Percentiles rank a stretch among this genome's conserved stretches.
Conservation (phyloP, 805 yeast genomes). For the Ogataea ramenticola region DNA sequence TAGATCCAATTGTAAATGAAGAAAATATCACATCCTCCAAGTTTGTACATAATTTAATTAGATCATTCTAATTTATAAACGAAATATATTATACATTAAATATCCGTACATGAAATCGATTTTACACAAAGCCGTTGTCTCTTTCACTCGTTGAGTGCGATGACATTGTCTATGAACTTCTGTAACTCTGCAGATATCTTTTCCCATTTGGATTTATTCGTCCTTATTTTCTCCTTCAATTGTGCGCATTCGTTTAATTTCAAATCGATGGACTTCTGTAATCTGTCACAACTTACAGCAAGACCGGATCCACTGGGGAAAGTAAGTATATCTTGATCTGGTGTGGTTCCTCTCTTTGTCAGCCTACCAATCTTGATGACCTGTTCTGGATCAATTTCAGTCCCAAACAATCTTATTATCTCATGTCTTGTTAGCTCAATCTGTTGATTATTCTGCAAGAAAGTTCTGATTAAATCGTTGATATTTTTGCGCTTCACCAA, state of each 20-base stretch:
- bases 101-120: too few species aligned
- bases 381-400: slow-evolving; percentile 15
- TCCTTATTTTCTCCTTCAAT: slow-evolving; percentile 11
- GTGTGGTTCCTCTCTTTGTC: slow-evolving; percentile 8
- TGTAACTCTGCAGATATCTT: slow-evolving; percentile 8
- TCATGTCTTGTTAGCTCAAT: slow-evolving; percentile 17
- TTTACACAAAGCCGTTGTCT: too few species aligned
- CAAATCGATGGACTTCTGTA: slow-evolving; percentile 12
- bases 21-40: too few species aligned
- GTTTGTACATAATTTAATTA: neutral
- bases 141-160: neutral
- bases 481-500: slow-evolving; percentile 17
- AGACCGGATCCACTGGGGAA: slow-evolving; percentile 12
- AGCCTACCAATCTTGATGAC: slow-evolving; percentile 18
- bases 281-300: slow-evolving; percentile 13
- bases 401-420: slow-evolving; percentile 19
- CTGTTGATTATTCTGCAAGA: slow-evolving; percentile 13
- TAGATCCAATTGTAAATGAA: too few species aligned
- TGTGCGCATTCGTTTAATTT: slow-evolving; percentile 20
- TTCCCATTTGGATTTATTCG: slow-evolving; percentile 20
- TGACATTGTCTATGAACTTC: neutral
- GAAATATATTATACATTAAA: neutral
- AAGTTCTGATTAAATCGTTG: slow-evolving; percentile 17
- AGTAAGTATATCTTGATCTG: slow-evolving; percentile 17
- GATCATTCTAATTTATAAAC: neutral